Base-by-base conservation (phyloP, 1,284 basidiomycete species). In the Fomitopsis betulina region DNA sequence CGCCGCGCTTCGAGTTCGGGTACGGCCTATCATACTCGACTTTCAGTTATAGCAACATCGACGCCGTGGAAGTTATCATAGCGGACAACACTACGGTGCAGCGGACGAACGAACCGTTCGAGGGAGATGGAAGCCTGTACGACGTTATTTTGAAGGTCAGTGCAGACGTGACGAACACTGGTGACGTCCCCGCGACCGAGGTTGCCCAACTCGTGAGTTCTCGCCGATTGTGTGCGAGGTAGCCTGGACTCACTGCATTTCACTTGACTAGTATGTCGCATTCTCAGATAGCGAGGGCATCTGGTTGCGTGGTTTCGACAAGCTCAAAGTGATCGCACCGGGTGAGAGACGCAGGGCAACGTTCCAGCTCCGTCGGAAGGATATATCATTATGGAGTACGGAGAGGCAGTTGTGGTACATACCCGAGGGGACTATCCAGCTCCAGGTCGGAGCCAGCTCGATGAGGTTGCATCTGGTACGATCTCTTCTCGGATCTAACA, bases 1-100 rank as follows among this genome's bases (percentile, higher is more conserved):
- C 63, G 1, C 74, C 73, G 19, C 71, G 73, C 12, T 75, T 70
- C 59, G 68, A 71, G 40, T 79, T 79, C 60, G 78, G 77, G 15
- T 74, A 70, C 64, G 78, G 78, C 8, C 68, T 79, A 30, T 72
- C 70, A 9, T 79, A 77, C 68, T 73, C 76, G 21, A 70, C 72
- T 0, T 80, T 80, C 68, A 63, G 61, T 10, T 74, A 76, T 63
- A 66, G 68, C n/a, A 50, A 65, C 42, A 61, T 76, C n/a, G 13
- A 5, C 5, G 49, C 35, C 8, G n/a, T 7, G 49, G 32, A 35
- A 7, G 49, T 51, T n/a, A 19, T 19, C 21, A 27, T 30, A 15
- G 49, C 49, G 21, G 49, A 51, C 30, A 51, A 51, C 49, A 51
- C 27, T 17, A 12, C 32, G 2, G 33, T 51, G 5, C 49, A 51